A percentile compares a stretch with the other conserved stretches of the same genome.
These are phyloP conservation scores for Yarrowia sp. DNA, from an alignment of 805 yeast genomes.

Conservation along the genomic window DNA sequence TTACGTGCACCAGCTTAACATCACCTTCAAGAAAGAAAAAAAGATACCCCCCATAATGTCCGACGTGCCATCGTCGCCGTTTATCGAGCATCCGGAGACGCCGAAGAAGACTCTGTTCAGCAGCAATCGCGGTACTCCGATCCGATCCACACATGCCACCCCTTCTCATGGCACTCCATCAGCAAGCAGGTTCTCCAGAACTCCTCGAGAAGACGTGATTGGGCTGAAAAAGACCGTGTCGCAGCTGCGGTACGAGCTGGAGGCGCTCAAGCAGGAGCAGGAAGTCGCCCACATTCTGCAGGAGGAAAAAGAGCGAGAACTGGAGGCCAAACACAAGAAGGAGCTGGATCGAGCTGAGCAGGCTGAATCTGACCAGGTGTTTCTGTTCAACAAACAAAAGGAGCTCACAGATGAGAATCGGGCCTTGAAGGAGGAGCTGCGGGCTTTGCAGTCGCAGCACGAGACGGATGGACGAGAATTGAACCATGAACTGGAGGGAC, in stretches of 20 bases:
- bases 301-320: slow-evolving; percentile 48
- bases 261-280: slow-evolving; percentile 52
- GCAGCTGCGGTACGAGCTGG: slow-evolving; percentile 51
- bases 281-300: slow-evolving; percentile 50
- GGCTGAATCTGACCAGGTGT: slow-evolving; percentile 52
- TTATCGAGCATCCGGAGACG: slow-evolving; percentile 37
- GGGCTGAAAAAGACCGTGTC: slow-evolving; percentile 45
- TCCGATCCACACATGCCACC: slow-evolving; percentile 8
- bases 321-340: slow-evolving; percentile 47
- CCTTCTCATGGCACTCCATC: slow-evolving; percentile 14
- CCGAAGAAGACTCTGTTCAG: slow-evolving; percentile 13
- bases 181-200: slow-evolving; percentile 3
- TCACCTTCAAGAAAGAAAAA: neutral
- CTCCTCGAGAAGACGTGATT: slow-evolving; percentile 32
- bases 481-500: slow-evolving; percentile 16
- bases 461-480: slow-evolving; percentile 23
- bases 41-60: slow-evolving; percentile 4
- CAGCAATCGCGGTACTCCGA: neutral
- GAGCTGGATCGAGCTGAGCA: slow-evolving; percentile 50
- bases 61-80: slow-evolving; percentile 31
- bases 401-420: slow-evolving; percentile 47
- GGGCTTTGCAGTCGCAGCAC: slow-evolving; percentile 45
- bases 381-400: slow-evolving; percentile 51
- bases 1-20: neutral
- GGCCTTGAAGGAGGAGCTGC: slow-evolving; percentile 44